Base-by-base conservation (phyloP, 169 alveolate genomes). In the Eimeria acervulina region DNA sequence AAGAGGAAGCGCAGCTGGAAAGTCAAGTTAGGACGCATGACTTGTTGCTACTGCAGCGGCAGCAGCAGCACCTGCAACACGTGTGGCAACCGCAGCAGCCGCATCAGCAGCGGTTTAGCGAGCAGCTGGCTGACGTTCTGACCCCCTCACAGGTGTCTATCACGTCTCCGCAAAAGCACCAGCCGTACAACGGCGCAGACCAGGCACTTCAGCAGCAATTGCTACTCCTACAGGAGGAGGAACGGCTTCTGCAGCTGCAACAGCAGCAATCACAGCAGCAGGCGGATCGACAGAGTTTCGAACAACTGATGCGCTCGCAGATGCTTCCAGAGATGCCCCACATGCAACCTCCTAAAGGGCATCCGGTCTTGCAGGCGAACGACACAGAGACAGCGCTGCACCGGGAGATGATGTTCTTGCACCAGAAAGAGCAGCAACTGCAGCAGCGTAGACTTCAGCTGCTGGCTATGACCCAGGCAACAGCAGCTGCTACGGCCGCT, bases 1-100 rank as follows among this genome's bases (percentile, higher is more conserved):
- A 84, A 31, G 93, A 51, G 59, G 93, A 84, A 44, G 55, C 33
- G 52, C 93, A 52, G 80, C 78, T 84, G 80, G 93, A 55, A 59
- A 21, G 17, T 33, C 80, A 84, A 59, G 80, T 84, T 13, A 51
- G 93, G 80, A 15, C 36, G 42, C 93, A 84, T n/a, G 93, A 84
- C 78, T 31, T 55, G 26, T 44, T 84, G 74, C 93, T 84, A 61
- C 78, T 33, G 63, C 74, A 59, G 59, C 44, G 78, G 78, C 93
- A 59, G 59, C 74, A 84, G 80, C 93, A 84, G 93, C 68, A 13
- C 6, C 70, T 7, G 90, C 90, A 80, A n/a, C 51, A 74, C 85
- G 8, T n/a, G 36, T 17, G 28, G 33, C 90, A 42, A 51, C 47
- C n/a, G 47, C 92, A 84, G 55, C 92, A 84, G 61, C 92, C 31